A percentile compares a stretch with the other conserved stretches of the same genome.
phyloP scores from a whole-genome alignment of 345 rosid species.

The Acer yangbiense region DNA sequence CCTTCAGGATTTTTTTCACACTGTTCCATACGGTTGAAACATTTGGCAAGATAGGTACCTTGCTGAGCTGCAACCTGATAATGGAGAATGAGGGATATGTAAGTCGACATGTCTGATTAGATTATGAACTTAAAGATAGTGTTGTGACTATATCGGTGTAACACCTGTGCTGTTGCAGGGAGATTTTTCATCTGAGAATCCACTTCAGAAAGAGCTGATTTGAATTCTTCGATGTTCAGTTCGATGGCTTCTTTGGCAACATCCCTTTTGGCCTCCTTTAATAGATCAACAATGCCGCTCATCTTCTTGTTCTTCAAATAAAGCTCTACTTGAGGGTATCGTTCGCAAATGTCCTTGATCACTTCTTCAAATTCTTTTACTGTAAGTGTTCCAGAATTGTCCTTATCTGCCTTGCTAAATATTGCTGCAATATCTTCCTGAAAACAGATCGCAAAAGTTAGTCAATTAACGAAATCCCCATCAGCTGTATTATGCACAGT shows the following conservation, averaged over 20 bases:
- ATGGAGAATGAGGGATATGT: neutral
- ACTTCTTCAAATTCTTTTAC: conserved; percentile 80
- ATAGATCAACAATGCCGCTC: conserved; percentile 61
- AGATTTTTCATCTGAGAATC: conserved; percentile 90
- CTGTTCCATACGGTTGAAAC: conserved; percentile 93
- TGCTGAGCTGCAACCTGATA: conserved; percentile 93
- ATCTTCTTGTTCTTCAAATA: conserved; percentile 76
- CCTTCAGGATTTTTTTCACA: conserved; percentile 91
- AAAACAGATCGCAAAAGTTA: conserved; percentile 15
- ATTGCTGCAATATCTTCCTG: conserved; percentile 85
- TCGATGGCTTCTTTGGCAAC: conserved; percentile 61
- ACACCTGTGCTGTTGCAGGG: conserved; percentile 97
- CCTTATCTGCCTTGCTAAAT: conserved; percentile 85
- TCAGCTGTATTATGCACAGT: neutral
- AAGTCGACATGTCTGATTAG: neutral
- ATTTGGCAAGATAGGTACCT: conserved; percentile 86
- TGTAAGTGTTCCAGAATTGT: conserved; percentile 88
- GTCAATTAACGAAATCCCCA: neutral
- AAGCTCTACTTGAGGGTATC: conserved; percentile 93
- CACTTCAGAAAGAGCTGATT: conserved; percentile 76
- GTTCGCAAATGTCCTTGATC: conserved; percentile 69
- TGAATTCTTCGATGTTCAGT: conserved; percentile 79
- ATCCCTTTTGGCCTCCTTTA: conserved; percentile 63
- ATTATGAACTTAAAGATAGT: neutral
- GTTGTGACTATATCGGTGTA: neutral